Percentiles rank a stretch among this genome's conserved stretches.
phyloP scores from a whole-genome alignment of 768 basidiomycete genomes.

The Lactarius quietus region DNA sequence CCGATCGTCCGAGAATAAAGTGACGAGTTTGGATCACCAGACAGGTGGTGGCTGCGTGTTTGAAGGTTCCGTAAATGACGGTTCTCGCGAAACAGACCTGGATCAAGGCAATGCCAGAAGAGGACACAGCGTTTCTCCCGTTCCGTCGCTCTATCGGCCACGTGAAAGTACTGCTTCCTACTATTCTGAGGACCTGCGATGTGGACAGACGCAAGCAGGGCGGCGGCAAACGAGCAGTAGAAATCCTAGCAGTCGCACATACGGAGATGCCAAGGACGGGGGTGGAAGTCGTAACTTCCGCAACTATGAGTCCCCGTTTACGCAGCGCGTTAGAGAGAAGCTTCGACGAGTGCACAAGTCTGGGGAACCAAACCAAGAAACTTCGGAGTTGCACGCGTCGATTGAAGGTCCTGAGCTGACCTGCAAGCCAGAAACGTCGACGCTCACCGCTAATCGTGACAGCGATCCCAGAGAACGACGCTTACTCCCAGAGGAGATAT shows the following conservation, averaged over 20 bases:
- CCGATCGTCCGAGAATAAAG: neutral
- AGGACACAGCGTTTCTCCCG: neutral
- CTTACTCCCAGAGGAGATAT: neutral
- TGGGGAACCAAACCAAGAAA: neutral
- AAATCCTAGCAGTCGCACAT: neutral
- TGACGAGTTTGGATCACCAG: neutral
- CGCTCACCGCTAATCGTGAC: neutral
- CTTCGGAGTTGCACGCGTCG: neutral
- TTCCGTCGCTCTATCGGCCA: slow-evolving; percentile 7
- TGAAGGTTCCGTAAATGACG: neutral
- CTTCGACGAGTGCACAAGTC: slow-evolving; percentile 22
- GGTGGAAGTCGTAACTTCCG: slow-evolving; percentile 9
- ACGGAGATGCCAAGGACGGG: neutral
- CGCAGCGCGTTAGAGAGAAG: slow-evolving; percentile 44
- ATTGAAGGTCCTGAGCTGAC: neutral
- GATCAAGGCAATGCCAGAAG: neutral
- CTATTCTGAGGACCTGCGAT: neutral
- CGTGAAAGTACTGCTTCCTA: neutral
- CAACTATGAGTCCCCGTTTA: slow-evolving; percentile 39
- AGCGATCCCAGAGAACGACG: neutral
- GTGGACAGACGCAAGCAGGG: neutral
- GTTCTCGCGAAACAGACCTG: neutral
- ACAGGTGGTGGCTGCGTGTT: neutral
- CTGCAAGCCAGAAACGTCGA: neutral
- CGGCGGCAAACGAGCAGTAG: neutral